Conservation (phyloP, 768 basidiomycete genomes). For the Lepiota venenata region DNA sequence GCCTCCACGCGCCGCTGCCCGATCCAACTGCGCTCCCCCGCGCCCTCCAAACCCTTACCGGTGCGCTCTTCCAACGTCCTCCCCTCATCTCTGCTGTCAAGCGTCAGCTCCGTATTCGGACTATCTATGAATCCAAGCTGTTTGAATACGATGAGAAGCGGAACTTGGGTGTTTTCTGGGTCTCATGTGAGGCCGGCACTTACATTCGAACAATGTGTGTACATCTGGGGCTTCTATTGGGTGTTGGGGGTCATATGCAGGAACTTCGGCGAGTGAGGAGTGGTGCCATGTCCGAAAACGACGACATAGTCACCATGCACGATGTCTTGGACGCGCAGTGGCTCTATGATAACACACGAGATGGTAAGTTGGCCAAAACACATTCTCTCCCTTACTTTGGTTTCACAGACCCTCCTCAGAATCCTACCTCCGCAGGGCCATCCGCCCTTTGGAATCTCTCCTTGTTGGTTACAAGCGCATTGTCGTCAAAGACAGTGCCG, state of each 20-base stretch:
- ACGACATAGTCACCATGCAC: conserved; percentile 99
- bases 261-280: conserved; percentile 92
- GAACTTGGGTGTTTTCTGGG: conserved; percentile 97
- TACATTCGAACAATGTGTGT: conserved; percentile 96
- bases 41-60: conserved; percentile 94
- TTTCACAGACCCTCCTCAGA: conserved; percentile 44
- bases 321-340: conserved; percentile 99
- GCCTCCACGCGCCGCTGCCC: conserved; percentile 81
- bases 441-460: conserved; percentile 91
- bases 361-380: conserved; percentile 55
- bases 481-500: conserved; percentile 98
- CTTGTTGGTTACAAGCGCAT: conserved; percentile 97
- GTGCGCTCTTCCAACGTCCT: conserved; percentile 97
- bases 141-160: conserved; percentile 97
- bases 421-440: conserved; percentile 92
- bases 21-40: conserved; percentile 86
- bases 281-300: conserved; percentile 96
- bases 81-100: conserved; percentile 99
- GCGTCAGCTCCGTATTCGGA: conserved; percentile 94
- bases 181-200: conserved; percentile 97
- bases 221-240: conserved; percentile 89
- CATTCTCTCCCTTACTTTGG: background rate
- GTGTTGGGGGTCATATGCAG: conserved; percentile 99
- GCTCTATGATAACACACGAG: conserved; percentile 95
- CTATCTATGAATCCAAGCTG: conserved; percentile 93